These are phyloP conservation scores for Alternaria longipes DNA, from an alignment of 2,329 filamentous ascomycete genomes.

Conservation along the genomic window DNA sequence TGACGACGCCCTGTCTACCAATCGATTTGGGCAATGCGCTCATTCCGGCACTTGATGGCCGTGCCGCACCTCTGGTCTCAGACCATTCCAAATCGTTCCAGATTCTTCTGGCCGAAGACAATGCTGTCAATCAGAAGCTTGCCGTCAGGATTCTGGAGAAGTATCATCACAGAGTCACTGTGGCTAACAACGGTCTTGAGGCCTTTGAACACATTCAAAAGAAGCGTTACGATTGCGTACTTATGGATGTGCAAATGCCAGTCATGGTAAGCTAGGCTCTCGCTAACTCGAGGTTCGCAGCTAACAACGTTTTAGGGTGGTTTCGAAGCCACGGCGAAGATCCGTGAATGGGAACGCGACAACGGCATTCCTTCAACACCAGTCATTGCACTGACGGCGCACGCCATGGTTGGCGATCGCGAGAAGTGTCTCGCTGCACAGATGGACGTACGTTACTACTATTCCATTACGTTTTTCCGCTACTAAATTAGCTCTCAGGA, in stretches of 20 bases:
- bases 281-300: not conserved
- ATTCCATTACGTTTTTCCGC: not conserved
- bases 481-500: constrained; percentile 60
- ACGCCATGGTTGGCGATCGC: constrained; percentile 97
- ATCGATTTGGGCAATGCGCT: constrained; percentile 97
- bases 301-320: constrained; percentile 73
- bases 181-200: constrained; percentile 94
- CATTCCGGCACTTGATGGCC: constrained; percentile 92
- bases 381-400: constrained; percentile 95
- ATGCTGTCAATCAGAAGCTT: constrained; percentile 93
- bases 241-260: constrained; percentile 99
- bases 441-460: constrained; percentile 73
- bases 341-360: constrained; percentile 90
- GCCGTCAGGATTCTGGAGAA: constrained; percentile 98
- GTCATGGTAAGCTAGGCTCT: constrained; percentile 75
- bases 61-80: constrained; percentile 87
- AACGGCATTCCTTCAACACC: constrained; percentile 84
- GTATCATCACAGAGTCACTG: constrained; percentile 90
- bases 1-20: constrained; percentile 94
- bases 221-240: constrained; percentile 92
- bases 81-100: constrained; percentile 96
- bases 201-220: constrained; percentile 92
- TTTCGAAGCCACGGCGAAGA: constrained; percentile 96
- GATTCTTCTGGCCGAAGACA: constrained; percentile 94
- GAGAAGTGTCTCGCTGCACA: constrained; percentile 98